Percentiles rank a stretch among this genome's conserved stretches.
Conservation (phyloP, 2,329 filamentous ascomycete species). For the Claviceps spartinae region DNA sequence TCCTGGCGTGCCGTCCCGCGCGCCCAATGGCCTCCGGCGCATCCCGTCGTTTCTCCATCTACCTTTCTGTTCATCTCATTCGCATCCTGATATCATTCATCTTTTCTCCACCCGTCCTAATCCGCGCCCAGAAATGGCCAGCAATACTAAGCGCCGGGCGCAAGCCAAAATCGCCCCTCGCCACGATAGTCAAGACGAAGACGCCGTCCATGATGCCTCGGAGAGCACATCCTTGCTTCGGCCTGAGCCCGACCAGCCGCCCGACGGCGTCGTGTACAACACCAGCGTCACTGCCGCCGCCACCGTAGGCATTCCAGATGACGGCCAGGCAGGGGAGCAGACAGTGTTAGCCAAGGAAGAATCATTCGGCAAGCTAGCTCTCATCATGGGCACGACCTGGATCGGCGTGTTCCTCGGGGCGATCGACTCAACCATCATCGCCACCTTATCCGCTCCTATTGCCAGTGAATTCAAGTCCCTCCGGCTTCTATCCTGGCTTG, state of each 20-base stretch:
- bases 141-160: neutral
- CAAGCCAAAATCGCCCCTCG: neutral
- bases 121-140: neutral
- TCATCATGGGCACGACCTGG: conserved; percentile 43
- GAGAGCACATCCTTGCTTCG: conserved; percentile 6
- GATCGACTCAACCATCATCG: conserved; percentile 69
- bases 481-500: conserved; percentile 74
- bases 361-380: conserved; percentile 31
- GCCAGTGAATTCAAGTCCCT: conserved; percentile 72
- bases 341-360: conserved; percentile 35
- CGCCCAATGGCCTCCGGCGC: too few species aligned
- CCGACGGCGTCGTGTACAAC: neutral
- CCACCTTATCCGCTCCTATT: conserved; percentile 73
- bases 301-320: conserved; percentile 5
- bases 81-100: too few species aligned
- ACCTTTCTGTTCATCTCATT: too few species aligned
- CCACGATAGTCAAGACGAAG: neutral
- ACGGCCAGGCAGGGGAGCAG: conserved; percentile 22
- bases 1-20: too few species aligned
- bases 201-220: neutral
- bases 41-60: too few species aligned
- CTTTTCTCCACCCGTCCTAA: too few species aligned
- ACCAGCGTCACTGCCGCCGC: neutral
- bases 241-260: neutral
- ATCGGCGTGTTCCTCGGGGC: conserved; percentile 51